Conservation (phyloP, 495 filamentous ascomycete genomes). For the Lophiostoma macrostomum region DNA sequence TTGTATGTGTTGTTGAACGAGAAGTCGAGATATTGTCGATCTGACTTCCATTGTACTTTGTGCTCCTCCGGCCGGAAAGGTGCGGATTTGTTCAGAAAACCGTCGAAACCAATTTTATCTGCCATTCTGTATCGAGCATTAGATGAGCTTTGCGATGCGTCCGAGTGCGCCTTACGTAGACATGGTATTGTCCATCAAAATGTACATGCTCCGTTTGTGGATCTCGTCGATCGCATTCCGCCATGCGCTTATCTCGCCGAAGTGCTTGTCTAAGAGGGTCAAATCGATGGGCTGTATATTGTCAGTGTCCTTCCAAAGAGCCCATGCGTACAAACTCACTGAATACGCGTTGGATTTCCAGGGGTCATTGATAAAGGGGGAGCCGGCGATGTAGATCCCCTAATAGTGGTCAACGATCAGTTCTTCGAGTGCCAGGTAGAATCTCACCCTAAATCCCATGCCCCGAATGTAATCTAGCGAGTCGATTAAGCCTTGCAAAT, state of each 20-base stretch:
- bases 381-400: conserved; percentile 47
- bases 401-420: background rate
- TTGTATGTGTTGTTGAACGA: conserved; percentile 58
- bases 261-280: conserved; percentile 67
- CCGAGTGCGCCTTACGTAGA: conserved; percentile 55
- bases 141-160: no score
- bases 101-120: conserved; percentile 49
- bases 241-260: conserved; percentile 62
- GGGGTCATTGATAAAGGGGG: conserved; percentile 63
- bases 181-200: conserved; percentile 70
- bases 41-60: conserved; percentile 45
- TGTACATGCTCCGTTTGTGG: conserved; percentile 67
- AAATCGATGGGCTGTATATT: conserved; percentile 55
- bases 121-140: no score
- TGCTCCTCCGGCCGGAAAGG: conserved; percentile 47
- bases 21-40: conserved; percentile 55
- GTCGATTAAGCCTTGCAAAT: conserved; percentile 60
- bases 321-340: background rate
- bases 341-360: conserved; percentile 63
- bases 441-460: conserved; percentile 67
- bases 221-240: conserved; percentile 62
- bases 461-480: conserved; percentile 71
- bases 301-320: background rate
- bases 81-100: conserved; percentile 45
- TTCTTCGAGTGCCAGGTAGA: no score